These are phyloP conservation scores for Lippia alba DNA, from an alignment of 305 asterid genomes.

Conservation along the genomic window DNA sequence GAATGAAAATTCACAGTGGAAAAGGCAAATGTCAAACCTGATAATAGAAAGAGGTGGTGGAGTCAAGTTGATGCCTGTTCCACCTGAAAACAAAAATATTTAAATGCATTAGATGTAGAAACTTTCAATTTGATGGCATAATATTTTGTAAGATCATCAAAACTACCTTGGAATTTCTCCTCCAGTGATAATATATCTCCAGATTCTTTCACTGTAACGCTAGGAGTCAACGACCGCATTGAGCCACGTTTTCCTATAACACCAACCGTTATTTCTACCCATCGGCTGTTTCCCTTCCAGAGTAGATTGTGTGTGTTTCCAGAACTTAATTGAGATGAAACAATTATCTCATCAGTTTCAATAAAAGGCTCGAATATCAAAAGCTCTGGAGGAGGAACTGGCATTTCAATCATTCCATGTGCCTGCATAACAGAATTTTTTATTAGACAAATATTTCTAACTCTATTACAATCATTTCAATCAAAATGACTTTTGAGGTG, in stretches of 20 bases:
- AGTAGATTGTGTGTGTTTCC: conserved; percentile 55
- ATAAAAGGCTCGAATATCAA: conserved; percentile 87
- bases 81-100: conserved; percentile 57
- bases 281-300: conserved; percentile 86
- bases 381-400: conserved; percentile 77
- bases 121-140: background rate
- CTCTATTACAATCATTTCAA: too few species aligned
- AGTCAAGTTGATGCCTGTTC: conserved; percentile 92
- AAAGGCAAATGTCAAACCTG: conserved; percentile 47
- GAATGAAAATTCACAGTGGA: background rate
- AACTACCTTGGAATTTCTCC: conserved; percentile 89
- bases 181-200: conserved; percentile 93
- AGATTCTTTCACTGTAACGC: conserved; percentile 86
- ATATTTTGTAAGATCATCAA: background rate
- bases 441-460: too few species aligned
- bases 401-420: conserved; percentile 91
- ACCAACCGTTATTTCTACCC: conserved; percentile 97
- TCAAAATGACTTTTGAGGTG: too few species aligned
- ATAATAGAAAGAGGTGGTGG: conserved; percentile 88
- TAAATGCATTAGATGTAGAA: conserved; percentile 32
- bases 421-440: conserved; percentile 43
- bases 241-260: conserved; percentile 74
- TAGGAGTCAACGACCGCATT: conserved; percentile 86
- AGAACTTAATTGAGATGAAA: conserved; percentile 56
- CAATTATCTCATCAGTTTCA: conserved; percentile 80